A percentile compares a stretch with the other conserved stretches of the same genome.
These are phyloP conservation scores for Amanita jacksonii DNA, from an alignment of 768 basidiomycete species.

Conservation along the genomic window DNA sequence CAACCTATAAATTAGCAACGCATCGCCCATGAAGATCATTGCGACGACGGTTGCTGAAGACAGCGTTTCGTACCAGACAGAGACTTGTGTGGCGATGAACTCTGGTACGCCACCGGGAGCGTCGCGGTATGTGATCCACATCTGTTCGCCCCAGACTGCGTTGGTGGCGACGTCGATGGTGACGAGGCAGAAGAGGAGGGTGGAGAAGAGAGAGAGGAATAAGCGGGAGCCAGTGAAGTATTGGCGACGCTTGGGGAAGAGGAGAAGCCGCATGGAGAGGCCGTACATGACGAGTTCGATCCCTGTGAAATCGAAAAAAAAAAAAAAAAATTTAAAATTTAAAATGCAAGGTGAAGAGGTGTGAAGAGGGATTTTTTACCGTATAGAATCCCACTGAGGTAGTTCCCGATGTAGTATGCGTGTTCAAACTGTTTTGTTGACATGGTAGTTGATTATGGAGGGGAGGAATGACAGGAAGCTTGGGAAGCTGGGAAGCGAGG, in stretches of 20 bases:
- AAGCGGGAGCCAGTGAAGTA: slow-evolving; percentile 12
- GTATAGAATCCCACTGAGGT: slow-evolving; percentile 18
- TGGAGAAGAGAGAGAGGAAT: slow-evolving; percentile 20
- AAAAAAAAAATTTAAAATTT: too few species aligned
- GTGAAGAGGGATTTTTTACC: too few species aligned
- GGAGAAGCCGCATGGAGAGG: slow-evolving; percentile 16
- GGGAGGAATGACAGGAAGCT: too few species aligned
- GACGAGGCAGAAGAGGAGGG: slow-evolving; percentile 18
- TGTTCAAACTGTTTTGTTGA: slow-evolving; percentile 18
- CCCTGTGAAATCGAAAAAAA: too few species aligned
- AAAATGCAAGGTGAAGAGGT: too few species aligned
- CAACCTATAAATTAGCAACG: slow-evolving; percentile 23
- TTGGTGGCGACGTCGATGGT: slow-evolving; percentile 22
- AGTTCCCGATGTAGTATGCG: slow-evolving; percentile 22
- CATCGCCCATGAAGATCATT: slow-evolving; percentile 24
- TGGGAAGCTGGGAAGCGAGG: background rate
- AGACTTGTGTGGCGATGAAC: slow-evolving; percentile 18
- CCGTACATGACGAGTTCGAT: slow-evolving; percentile 21
- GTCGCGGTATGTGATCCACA: slow-evolving; percentile 23
- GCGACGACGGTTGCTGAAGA: slow-evolving; percentile 15
- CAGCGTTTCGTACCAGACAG: slow-evolving; percentile 24
- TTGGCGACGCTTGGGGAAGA: slow-evolving; percentile 15
- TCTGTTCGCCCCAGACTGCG: slow-evolving; percentile 22
- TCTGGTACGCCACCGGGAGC: slow-evolving; percentile 18
- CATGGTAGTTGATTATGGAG: slow-evolving; percentile 2